phyloP scores from a whole-genome alignment of 371 early-diverging fungal genomes.

The Mortierella sp. region DNA sequence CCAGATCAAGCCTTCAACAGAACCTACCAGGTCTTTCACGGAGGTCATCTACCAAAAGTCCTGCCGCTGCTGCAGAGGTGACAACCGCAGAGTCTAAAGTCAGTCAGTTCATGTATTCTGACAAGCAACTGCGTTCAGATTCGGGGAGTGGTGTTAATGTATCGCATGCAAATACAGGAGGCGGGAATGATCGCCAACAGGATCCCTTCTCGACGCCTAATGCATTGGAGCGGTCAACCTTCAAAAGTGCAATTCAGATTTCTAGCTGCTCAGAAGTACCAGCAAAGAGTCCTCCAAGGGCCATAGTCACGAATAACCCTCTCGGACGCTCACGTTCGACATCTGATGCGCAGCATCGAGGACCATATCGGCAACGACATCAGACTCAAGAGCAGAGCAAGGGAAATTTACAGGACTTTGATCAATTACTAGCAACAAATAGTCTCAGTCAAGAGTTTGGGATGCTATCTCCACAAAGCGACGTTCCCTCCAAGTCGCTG shows the following conservation, averaged over 20 bases:
- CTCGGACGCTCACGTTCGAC: conserved; percentile 24
- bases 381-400: neutral
- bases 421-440: conserved; percentile 10
- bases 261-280: neutral
- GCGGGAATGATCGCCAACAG: neutral
- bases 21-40: conserved; percentile 40
- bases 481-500: neutral
- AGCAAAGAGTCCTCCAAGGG: neutral
- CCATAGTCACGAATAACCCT: neutral
- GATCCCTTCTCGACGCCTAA: conserved; percentile 24
- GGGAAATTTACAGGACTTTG: neutral
- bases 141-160: neutral
- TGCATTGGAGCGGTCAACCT: conserved; percentile 15
- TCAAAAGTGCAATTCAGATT: conserved; percentile 2
- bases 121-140: conserved; percentile 9
- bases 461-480: conserved; percentile 13
- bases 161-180: neutral
- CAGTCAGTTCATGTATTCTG: conserved; percentile 39
- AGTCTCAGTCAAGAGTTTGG: conserved; percentile 5
- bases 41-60: conserved; percentile 36
- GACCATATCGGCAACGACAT: neutral
- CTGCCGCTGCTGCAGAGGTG: conserved; percentile 32
- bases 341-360: conserved; percentile 19
- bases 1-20: conserved; percentile 11
- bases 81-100: conserved; percentile 39